Evolutionary conservation across 2,329 filamentous ascomycete species (phyloP), one percentile per base, ranked within the genome.

Genomic region (Cladophialophora carrionii): DNA sequence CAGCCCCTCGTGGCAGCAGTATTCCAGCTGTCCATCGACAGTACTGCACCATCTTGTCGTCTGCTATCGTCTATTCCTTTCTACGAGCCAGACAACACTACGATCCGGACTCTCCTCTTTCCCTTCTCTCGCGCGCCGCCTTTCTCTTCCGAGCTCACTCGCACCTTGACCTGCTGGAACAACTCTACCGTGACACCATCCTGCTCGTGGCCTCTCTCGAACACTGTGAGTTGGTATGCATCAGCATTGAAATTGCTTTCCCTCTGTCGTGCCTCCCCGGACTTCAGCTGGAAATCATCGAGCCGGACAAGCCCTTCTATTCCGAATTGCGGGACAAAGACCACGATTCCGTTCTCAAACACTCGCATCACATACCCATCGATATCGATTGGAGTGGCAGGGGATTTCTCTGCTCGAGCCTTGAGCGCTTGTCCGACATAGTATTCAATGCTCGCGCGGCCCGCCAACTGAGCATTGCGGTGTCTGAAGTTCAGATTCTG

Each of bases 401-500:
- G 73, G 17, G 74, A 74, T 71, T 79, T 79, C 71, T 81, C 79
- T 17, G 86, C 82, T 61, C 85, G 82, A 9, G 85, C 92, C 80
- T 95, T 95, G 62, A 99, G 88, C 12, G 94, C 92, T 80, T 99
- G 95, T 0, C 95, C 95, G 56, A 99, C 95, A 76, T 98, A 99
- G 81, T 98, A 99, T 72, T 96, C 93, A 68, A 99, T 93, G 72
- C 90, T 95, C 29, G 95, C 94, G 65, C 95, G 88, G 41, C 94
- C 94, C 2, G 95, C 95, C 79, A 96, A 89, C 79, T 99, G 95
- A 34, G 95, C 95, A 78, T 99, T 99, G 74, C 95, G 91, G 78
- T 99, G 95, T 7, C 95, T 89, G 64, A 95, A 88, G 78, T 99
- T 99, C 85, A 99, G 97, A 80, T 99, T 99, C 78, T 92, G 93